These are phyloP conservation scores for Tephrocybe sp. DNA, from an alignment of 768 basidiomycete genomes.

Conservation along the genomic window DNA sequence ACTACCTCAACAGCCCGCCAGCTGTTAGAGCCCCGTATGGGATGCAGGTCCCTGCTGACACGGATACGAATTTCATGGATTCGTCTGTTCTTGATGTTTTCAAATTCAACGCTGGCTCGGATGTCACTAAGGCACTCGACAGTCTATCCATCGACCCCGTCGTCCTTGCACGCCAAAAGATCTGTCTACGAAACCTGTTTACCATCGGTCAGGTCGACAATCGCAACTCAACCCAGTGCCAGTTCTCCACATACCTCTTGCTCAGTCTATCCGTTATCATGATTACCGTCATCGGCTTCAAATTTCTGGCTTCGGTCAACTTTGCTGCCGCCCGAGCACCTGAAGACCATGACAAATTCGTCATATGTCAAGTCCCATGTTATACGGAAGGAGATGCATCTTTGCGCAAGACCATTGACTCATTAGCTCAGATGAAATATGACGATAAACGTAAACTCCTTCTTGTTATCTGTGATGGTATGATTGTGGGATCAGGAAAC, in stretches of 20 bases:
- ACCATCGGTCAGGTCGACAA: conserved; percentile 90
- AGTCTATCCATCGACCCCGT: conserved; percentile 57
- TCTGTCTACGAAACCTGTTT: conserved; percentile 93
- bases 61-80: conserved; percentile 70
- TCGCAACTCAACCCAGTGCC: conserved; percentile 88
- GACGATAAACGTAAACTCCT: conserved; percentile 98
- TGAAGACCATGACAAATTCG: conserved; percentile 91
- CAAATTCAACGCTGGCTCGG: conserved; percentile 69
- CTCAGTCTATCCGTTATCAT: conserved; percentile 88
- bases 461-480: conserved; percentile 94
- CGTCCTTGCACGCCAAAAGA: conserved; percentile 70
- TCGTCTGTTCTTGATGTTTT: conserved; percentile 71
- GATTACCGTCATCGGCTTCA: conserved; percentile 93
- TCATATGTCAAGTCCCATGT: conserved; percentile 97
- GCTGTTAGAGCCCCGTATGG: conserved; percentile 49
- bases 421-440: conserved; percentile 90
- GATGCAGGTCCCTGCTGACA: conserved; percentile 36
- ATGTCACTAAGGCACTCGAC: conserved; percentile 79
- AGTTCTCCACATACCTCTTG: conserved; percentile 89
- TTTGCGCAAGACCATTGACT: conserved; percentile 87
- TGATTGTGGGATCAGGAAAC: conserved; percentile 96
- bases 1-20: conserved; percentile 75
- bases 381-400: conserved; percentile 95
- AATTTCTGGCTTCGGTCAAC: conserved; percentile 84
- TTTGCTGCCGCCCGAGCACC: conserved; percentile 75